These are phyloP conservation scores for Microcos paniculata DNA, from an alignment of 345 rosid species.

Conservation along the genomic window DNA sequence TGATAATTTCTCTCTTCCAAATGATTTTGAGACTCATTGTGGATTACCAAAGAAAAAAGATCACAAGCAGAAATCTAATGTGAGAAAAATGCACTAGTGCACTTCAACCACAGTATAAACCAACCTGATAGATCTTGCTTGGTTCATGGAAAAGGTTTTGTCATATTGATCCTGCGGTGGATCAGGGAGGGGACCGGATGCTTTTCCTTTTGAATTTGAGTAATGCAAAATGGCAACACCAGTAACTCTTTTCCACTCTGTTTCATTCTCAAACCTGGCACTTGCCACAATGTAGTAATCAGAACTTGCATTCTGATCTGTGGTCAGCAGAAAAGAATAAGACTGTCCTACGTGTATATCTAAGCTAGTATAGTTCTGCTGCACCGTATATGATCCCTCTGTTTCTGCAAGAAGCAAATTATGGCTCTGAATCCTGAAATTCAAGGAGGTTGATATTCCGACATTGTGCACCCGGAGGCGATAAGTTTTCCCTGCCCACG, in stretches of 20 bases:
- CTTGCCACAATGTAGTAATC: slow-evolving; percentile 99
- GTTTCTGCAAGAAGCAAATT: slow-evolving; percentile 87
- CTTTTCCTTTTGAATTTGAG: slow-evolving; percentile 94
- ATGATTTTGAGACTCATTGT: not conserved
- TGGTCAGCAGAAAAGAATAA: slow-evolving; percentile 83
- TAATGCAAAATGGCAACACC: slow-evolving; percentile 94
- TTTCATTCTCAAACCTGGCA: slow-evolving; percentile 84
- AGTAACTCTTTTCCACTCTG: slow-evolving; percentile 86
- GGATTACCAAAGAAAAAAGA: not conserved
- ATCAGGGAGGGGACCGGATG: slow-evolving; percentile 79
- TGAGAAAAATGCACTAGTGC: not conserved
- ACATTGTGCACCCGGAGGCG: slow-evolving; percentile 91
- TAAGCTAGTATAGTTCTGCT: slow-evolving; percentile 94
- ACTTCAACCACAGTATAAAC: slow-evolving; percentile 19
- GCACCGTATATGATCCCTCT: slow-evolving; percentile 96
- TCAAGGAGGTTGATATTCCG: slow-evolving; percentile 85
- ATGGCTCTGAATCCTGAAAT: slow-evolving; percentile 95
- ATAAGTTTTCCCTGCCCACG: slow-evolving; percentile 75
- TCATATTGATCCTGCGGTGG: slow-evolving; percentile 81
- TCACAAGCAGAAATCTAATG: not conserved
- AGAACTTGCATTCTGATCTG: slow-evolving; percentile 93
- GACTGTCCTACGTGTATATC: slow-evolving; percentile 98
- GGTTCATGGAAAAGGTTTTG: slow-evolving; percentile 97
- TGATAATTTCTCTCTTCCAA: not conserved
- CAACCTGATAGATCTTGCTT: slow-evolving; percentile 97